Base-by-base conservation (phyloP, 208 protist genomes). In the Crithidia acanthocephali region DNA sequence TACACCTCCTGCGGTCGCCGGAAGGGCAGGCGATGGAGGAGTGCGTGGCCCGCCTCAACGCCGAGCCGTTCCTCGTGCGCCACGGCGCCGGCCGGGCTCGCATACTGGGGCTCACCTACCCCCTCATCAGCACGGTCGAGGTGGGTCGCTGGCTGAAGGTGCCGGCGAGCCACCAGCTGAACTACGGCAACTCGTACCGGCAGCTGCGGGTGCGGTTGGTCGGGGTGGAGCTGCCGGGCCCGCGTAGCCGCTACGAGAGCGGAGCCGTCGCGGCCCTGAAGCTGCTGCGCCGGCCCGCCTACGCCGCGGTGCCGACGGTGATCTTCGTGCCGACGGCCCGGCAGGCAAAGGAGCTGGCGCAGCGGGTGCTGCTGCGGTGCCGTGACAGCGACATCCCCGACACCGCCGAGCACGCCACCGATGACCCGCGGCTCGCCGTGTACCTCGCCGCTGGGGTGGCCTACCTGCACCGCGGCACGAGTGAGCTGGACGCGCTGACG, bases 91-190 rank as follows among this genome's bases (percentile, higher is more conserved):
- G 56, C 1, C 89, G 88, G 0, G 82, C 92, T 20, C 89, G 92
- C 40, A 65, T 97, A 47, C 81, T 97, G 22, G 89, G 86, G 8
- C 84, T 97, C n/a, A 89, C 89, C 1, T 95, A 94, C 63, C 86
- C 92, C 11, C 81, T 95, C n/a, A 93, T 95, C 55, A 94, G 88
- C 72, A 79, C 68, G 22, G 76, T 67, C 16, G 92, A 97, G 76
- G 58, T 97, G n/a, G 83, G 86, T n/a, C 87, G 85, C 25, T 96
- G 92, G 92, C 81, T 96, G 77, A 76, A 79, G 51, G 83, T 96
- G 25, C 77, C 83, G 15, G 37, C 48, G 25, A 63, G 72, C 6
- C 55, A 76, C 25, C 91, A 93, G 72, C 93, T 85, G 71, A 96
- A 96, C 73, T 94, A 86, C 69, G 89, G 92, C 42, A 80, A 59